phyloP scores from a whole-genome alignment of 2,329 filamentous ascomycete genomes.

The Ciborinia camelliae region DNA sequence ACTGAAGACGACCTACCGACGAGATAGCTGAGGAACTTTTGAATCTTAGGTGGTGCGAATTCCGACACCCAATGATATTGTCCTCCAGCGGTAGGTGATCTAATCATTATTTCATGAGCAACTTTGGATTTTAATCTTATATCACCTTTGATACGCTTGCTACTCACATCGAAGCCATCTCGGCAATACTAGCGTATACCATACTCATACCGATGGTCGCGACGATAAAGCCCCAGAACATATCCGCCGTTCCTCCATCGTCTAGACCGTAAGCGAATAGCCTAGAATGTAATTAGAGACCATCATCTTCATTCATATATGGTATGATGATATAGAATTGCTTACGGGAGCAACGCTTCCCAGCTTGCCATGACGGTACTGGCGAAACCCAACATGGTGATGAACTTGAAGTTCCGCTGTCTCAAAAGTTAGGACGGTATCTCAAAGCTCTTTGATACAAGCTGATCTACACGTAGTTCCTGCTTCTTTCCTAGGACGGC shows the following conservation, averaged over 20 bases:
- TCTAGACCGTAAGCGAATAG: slow-evolving; percentile 20
- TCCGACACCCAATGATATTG: slow-evolving; percentile 58
- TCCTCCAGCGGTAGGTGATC: slow-evolving; percentile 53
- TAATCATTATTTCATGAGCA: too few relatives aligned
- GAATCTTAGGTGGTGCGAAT: slow-evolving; percentile 46
- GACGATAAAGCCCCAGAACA: slow-evolving; percentile 40
- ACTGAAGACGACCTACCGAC: too few relatives aligned
- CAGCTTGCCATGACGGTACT: slow-evolving; percentile 44
- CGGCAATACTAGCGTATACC: slow-evolving; percentile 29
- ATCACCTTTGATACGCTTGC: too few relatives aligned
- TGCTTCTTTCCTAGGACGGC: slow-evolving; percentile 21
- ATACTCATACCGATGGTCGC: slow-evolving; percentile 30
- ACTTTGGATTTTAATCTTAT: too few relatives aligned
- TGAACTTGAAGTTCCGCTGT: slow-evolving; percentile 41
- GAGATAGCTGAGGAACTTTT: slow-evolving; percentile 53
- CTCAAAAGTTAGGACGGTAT: too few relatives aligned
- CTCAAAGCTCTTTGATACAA: too few relatives aligned
- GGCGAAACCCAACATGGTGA: slow-evolving; percentile 43
- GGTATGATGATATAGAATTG: too few relatives aligned
- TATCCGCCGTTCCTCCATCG: slow-evolving; percentile 32
- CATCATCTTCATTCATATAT: too few relatives aligned
- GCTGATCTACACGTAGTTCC: slow-evolving; percentile 20
- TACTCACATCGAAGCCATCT: slow-evolving; percentile 33
- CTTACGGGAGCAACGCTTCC: slow-evolving; percentile 42
- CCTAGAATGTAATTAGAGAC: too few relatives aligned